Conservation (phyloP, 2,329 filamentous ascomycete genomes). For the Cladophialophora immunda region DNA sequence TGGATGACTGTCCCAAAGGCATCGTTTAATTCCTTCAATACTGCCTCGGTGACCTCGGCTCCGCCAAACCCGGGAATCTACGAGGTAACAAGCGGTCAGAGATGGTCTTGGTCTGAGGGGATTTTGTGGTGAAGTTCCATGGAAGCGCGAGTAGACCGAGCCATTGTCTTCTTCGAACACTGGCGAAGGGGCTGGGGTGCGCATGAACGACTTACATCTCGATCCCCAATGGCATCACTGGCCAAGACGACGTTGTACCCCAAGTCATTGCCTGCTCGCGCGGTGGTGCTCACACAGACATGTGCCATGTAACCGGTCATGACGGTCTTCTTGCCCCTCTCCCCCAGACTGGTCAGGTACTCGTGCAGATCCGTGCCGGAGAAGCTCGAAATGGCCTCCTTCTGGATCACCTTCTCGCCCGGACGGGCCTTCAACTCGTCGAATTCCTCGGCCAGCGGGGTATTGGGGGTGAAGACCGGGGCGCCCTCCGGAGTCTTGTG, state of each 20-base stretch:
- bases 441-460: conserved; percentile 68
- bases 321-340: conserved; percentile 66
- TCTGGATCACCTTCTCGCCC: conserved; percentile 66
- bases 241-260: conserved; percentile 71
- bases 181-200: neutral
- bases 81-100: neutral
- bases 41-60: conserved; percentile 60
- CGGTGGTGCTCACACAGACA: conserved; percentile 70
- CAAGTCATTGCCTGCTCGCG: conserved; percentile 66
- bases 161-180: neutral
- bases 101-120: neutral
- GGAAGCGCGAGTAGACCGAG: neutral
- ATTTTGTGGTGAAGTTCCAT: neutral
- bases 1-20: conserved; percentile 69
- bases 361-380: conserved; percentile 67
- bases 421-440: conserved; percentile 63
- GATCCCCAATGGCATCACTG: conserved; percentile 70
- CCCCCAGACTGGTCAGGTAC: conserved; percentile 56
- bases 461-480: conserved; percentile 72
- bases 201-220: conserved; percentile 51
- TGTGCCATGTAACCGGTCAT: conserved; percentile 63
- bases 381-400: conserved; percentile 68
- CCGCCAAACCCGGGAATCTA: conserved; percentile 67
- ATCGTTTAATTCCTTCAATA: conserved; percentile 68
- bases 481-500: conserved; percentile 68